phyloP scores from a whole-genome alignment of 805 yeast genomes.

The Blastobotrys parvus region DNA sequence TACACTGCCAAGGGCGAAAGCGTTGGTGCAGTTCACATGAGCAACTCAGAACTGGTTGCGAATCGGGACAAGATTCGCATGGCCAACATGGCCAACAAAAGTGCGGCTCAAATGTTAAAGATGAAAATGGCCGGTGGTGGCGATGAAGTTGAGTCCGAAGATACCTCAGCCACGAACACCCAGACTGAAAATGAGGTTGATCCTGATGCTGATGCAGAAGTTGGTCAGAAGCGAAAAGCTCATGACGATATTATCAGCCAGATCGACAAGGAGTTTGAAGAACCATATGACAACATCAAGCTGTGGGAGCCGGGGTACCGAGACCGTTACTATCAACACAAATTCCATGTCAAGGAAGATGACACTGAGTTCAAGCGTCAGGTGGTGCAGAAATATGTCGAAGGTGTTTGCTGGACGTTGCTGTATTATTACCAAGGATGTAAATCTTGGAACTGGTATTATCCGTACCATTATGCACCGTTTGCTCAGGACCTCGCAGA shows the following conservation, averaged over 20 bases:
- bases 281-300: slow-evolving; percentile 47
- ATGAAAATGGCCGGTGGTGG: slow-evolving; percentile 24
- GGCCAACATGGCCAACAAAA: slow-evolving; percentile 63
- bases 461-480: slow-evolving; percentile 96
- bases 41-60: slow-evolving; percentile 63
- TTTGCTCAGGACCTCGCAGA: slow-evolving; percentile 81
- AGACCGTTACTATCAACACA: slow-evolving; percentile 68
- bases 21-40: slow-evolving; percentile 58
- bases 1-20: slow-evolving; percentile 67
- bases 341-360: slow-evolving; percentile 49
- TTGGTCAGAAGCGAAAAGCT: slow-evolving; percentile 12
- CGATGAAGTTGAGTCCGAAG: neutral
- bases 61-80: slow-evolving; percentile 52
- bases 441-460: slow-evolving; percentile 98
- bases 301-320: slow-evolving; percentile 85
- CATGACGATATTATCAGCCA: slow-evolving; percentile 2
- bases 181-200: slow-evolving; percentile 9
- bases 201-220: slow-evolving; percentile 12
- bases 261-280: slow-evolving; percentile 27
- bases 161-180: slow-evolving; percentile 1
- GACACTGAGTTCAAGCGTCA: slow-evolving; percentile 44
- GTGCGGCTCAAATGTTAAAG: slow-evolving; percentile 56
- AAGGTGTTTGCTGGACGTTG: slow-evolving; percentile 96
- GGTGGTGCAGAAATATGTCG: slow-evolving; percentile 69
- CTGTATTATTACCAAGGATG: slow-evolving; percentile 94